These are phyloP conservation scores for Suhomyces coccinellae DNA, from an alignment of 1,139 yeast species.

Conservation along the genomic window DNA sequence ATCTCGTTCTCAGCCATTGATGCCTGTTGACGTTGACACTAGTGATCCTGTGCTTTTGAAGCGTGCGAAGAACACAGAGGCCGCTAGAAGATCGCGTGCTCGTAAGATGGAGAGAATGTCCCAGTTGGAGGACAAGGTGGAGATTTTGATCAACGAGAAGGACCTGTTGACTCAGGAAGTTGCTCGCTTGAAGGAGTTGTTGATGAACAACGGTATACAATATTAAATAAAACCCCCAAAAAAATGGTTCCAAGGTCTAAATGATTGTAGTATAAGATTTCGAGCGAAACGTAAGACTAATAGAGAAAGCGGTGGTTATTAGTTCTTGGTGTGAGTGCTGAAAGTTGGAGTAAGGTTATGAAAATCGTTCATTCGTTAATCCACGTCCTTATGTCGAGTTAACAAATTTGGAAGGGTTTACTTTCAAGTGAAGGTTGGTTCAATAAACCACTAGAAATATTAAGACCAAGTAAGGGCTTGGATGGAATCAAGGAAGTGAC, in stretches of 20 bases:
- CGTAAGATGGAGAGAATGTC: slow-evolving; percentile 86
- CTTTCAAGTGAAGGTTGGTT: too few relatives aligned
- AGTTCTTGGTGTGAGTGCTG: too few relatives aligned
- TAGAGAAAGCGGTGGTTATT: too few relatives aligned
- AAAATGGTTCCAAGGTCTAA: slow-evolving; percentile 8
- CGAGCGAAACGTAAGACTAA: too few relatives aligned
- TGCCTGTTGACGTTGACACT: slow-evolving; percentile 61
- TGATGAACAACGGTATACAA: slow-evolving; percentile 26
- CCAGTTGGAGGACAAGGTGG: slow-evolving; percentile 79
- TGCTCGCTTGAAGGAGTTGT: slow-evolving; percentile 51
- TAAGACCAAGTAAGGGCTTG: too few relatives aligned
- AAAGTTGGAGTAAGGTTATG: too few relatives aligned
- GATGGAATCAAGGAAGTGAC: too few relatives aligned
- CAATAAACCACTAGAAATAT: too few relatives aligned
- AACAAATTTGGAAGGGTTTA: too few relatives aligned
- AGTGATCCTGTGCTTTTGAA: slow-evolving; percentile 72
- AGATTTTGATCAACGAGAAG: slow-evolving; percentile 58
- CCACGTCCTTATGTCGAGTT: too few relatives aligned
- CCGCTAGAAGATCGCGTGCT: slow-evolving; percentile 94
- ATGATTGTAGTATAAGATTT: background rate
- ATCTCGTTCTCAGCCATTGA: slow-evolving; percentile 58
- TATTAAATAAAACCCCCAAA: slow-evolving; percentile 5
- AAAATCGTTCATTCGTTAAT: too few relatives aligned
- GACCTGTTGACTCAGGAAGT: slow-evolving; percentile 59
- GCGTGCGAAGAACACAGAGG: slow-evolving; percentile 94